Evolutionary conservation across 2,329 filamentous ascomycete species (phyloP).

Genomic region (Aspergillus felis): DNA sequence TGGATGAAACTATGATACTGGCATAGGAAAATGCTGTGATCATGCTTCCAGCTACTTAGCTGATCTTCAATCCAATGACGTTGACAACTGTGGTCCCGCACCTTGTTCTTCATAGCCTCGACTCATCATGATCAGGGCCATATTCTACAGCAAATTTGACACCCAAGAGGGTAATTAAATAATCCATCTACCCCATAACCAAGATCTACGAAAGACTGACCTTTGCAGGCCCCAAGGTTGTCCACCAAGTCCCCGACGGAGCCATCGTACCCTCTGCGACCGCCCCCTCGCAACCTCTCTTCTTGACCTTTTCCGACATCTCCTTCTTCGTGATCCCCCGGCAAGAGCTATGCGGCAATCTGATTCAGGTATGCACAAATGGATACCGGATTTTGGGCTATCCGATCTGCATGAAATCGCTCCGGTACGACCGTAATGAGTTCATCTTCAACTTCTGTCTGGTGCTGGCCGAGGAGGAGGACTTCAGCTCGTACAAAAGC

Average conservation of each 20-base stretch:
- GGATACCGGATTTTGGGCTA: constrained; percentile 81
- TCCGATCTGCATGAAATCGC: constrained; percentile 79
- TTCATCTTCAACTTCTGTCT: constrained; percentile 99
- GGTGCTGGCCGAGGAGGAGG: constrained; percentile 65
- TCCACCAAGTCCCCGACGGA: constrained; percentile 62
- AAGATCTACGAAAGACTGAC: background rate
- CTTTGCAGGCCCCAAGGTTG: constrained; percentile 54
- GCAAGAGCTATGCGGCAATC: constrained; percentile 90
- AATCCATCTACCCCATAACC: background rate
- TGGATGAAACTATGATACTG: background rate
- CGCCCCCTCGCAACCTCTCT: constrained; percentile 52
- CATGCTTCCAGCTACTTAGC: background rate
- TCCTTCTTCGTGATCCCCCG: constrained; percentile 92
- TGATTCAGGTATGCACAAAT: constrained; percentile 66
- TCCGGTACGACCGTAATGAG: constrained; percentile 83
- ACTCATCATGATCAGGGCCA: constrained; percentile 56
- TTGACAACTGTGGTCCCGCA: background rate
- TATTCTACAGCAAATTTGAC: constrained; percentile 66
- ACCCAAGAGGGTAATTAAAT: constrained; percentile 48
- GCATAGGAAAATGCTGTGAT: background rate
- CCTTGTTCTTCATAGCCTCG: background rate
- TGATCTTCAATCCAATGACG: background rate
- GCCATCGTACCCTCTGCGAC: constrained; percentile 50
- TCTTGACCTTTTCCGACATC: constrained; percentile 82
- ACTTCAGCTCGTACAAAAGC: constrained; percentile 75